These are phyloP conservation scores for Davidsoniella virescens DNA, from an alignment of 2,329 filamentous ascomycete genomes.

Conservation along the genomic window DNA sequence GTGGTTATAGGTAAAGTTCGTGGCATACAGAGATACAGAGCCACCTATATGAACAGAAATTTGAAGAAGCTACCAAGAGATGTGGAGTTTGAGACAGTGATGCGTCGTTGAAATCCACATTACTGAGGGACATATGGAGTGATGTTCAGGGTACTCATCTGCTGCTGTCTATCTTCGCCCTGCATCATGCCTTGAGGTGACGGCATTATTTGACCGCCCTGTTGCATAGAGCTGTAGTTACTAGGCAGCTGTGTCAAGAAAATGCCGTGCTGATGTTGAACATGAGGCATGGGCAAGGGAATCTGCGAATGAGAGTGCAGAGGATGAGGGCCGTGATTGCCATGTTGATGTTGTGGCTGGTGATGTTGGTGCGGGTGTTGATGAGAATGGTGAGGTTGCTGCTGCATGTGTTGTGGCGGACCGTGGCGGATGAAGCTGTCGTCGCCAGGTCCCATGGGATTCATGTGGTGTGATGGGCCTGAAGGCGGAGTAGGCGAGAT, in stretches of 20 bases:
- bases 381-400: too few species aligned
- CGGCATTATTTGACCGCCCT: background rate
- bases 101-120: too few species aligned
- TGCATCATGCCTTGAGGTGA: too few species aligned
- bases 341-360: background rate
- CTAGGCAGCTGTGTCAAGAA: conserved; percentile 9
- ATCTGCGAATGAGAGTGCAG: conserved; percentile 7
- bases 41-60: too few species aligned
- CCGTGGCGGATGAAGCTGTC: background rate
- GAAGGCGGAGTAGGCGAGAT: conserved; percentile 6
- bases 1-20: too few species aligned
- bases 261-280: conserved; percentile 8
- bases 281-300: background rate
- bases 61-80: too few species aligned
- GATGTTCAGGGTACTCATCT: background rate
- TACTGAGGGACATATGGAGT: background rate
- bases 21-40: too few species aligned
- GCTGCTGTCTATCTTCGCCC: background rate
- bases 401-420: conserved; percentile 6
- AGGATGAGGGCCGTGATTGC: conserved; percentile 6
- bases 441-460: background rate
- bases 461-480: background rate
- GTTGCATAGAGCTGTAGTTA: background rate
- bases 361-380: too few species aligned
- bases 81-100: too few species aligned